A percentile compares a stretch with the other conserved stretches of the same genome.
Conservation (phyloP, 306 rosid species). For the Castanopsis chinensis region DNA sequence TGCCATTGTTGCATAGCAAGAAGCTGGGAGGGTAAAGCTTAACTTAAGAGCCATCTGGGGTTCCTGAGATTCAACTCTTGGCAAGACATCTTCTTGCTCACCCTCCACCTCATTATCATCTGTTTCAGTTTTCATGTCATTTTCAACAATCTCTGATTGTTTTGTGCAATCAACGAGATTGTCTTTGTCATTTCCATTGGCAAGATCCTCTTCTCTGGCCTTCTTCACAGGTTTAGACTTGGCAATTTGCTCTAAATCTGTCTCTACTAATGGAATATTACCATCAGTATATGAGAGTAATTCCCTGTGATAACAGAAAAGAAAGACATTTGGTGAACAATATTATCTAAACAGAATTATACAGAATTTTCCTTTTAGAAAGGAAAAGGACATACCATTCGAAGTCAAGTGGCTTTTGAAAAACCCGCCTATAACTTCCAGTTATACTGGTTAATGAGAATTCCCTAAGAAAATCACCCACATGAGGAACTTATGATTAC, state of each 20-base stretch:
- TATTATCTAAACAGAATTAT: conserved; percentile 5
- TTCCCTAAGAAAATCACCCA: conserved; percentile 51
- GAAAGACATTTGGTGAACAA: neutral
- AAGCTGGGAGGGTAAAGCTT: conserved; percentile 84
- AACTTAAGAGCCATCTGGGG: conserved; percentile 77
- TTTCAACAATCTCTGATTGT: conserved; percentile 39
- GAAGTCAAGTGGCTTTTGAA: conserved; percentile 74
- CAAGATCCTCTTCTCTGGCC: conserved; percentile 23
- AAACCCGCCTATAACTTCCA: conserved; percentile 86
- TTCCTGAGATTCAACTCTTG: conserved; percentile 45
- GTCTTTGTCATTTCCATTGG: conserved; percentile 37
- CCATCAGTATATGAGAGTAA: conserved; percentile 64
- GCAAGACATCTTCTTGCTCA: conserved; percentile 27
- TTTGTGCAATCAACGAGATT: conserved; percentile 16
- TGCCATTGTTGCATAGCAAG: conserved; percentile 97
- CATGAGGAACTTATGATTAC: conserved; percentile 2
- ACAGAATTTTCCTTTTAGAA: neutral
- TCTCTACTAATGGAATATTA: conserved; percentile 65
- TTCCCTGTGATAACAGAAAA: conserved; percentile 58
- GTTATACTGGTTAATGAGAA: conserved; percentile 85
- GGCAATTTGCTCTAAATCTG: conserved; percentile 69
- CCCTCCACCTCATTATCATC: conserved; percentile 25
- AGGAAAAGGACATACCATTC: conserved; percentile 54
- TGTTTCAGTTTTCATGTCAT: conserved; percentile 27
- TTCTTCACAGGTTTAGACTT: conserved; percentile 36